These are phyloP conservation scores for Penicillium ucsense DNA, from an alignment of 495 filamentous ascomycete species.

Conservation along the genomic window DNA sequence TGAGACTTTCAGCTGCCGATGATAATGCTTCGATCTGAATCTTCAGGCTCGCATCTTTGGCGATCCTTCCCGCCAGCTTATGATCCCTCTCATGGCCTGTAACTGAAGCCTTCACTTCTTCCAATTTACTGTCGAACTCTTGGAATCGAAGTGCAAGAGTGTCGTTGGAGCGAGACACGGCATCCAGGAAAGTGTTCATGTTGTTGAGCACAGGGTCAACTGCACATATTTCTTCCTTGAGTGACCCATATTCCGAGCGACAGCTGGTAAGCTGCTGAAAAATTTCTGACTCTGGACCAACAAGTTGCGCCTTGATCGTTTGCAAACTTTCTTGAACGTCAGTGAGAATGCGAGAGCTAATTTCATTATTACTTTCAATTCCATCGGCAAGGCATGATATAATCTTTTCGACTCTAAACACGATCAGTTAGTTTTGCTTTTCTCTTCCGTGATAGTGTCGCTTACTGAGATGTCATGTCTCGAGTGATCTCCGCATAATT, in stretches of 20 bases:
- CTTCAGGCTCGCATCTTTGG: conserved; percentile 20
- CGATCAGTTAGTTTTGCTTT: background rate
- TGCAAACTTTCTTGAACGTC: conserved; percentile 15
- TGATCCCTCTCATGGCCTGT: conserved; percentile 5
- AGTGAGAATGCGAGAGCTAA: conserved; percentile 6
- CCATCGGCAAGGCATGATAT: conserved; percentile 7
- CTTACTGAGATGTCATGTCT: conserved; percentile 17
- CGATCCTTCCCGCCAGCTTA: conserved; percentile 7
- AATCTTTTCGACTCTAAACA: conserved; percentile 12
- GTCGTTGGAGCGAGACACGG: conserved; percentile 6
- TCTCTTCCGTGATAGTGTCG: background rate
- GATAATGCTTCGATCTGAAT: conserved; percentile 12
- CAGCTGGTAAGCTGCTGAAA: conserved; percentile 14
- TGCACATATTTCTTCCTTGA: conserved; percentile 12
- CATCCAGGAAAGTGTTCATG: conserved; percentile 11
- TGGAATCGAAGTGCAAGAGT: conserved; percentile 14
- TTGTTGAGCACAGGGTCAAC: conserved; percentile 12
- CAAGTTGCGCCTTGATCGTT: conserved; percentile 7
- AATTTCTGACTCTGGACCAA: conserved; percentile 13
- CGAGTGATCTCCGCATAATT: conserved; percentile 9
- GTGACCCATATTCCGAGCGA: conserved; percentile 1
- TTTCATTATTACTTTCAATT: conserved; percentile 7
- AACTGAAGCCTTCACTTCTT: conserved; percentile 9
- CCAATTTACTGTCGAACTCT: conserved; percentile 12
- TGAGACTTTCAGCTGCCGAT: conserved; percentile 6